Conservation (phyloP, 148 eudicot genomes). For the Chenopodium berlandieri region DNA sequence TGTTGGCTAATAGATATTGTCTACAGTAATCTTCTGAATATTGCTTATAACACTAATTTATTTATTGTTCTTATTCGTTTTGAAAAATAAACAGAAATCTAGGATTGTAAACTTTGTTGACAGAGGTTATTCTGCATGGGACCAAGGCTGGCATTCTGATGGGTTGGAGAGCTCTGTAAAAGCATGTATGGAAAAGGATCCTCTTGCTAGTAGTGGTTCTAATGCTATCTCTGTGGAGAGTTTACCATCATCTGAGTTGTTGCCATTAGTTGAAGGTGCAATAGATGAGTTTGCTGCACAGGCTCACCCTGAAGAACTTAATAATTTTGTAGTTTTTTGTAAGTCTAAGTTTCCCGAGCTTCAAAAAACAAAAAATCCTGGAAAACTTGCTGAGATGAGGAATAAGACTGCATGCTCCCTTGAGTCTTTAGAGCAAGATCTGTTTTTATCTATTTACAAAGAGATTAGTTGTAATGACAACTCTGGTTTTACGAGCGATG, state of each 20-base stretch:
- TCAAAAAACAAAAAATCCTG: slow-evolving; percentile 42
- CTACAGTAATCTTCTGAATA: neutral
- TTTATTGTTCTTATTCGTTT: slow-evolving; percentile 12
- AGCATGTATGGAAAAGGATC: slow-evolving; percentile 17
- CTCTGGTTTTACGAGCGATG: slow-evolving; percentile 31
- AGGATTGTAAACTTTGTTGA: slow-evolving; percentile 72
- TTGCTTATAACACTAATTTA: slow-evolving; percentile 13
- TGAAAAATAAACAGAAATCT: slow-evolving; percentile 66
- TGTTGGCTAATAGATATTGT: neutral
- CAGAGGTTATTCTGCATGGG: slow-evolving; percentile 80
- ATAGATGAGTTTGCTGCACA: slow-evolving; percentile 58
- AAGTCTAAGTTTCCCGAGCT: slow-evolving; percentile 56
- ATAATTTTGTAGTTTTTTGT: slow-evolving; percentile 61
- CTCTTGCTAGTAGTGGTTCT: slow-evolving; percentile 25
- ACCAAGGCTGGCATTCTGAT: slow-evolving; percentile 48
- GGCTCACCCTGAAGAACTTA: slow-evolving; percentile 62
- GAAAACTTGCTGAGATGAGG: slow-evolving; percentile 28
- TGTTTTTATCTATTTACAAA: slow-evolving; percentile 50
- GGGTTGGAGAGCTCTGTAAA: slow-evolving; percentile 30
- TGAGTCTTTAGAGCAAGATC: slow-evolving; percentile 64
- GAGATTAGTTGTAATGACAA: slow-evolving; percentile 24
- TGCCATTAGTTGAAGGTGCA: slow-evolving; percentile 53
- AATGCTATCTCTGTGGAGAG: slow-evolving; percentile 31
- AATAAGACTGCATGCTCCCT: slow-evolving; percentile 43
- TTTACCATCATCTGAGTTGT: slow-evolving; percentile 46